A percentile compares a stretch with the other conserved stretches of the same genome.
phyloP scores from a whole-genome alignment of 1,284 basidiomycete species.

The Termitomyces sp. region DNA sequence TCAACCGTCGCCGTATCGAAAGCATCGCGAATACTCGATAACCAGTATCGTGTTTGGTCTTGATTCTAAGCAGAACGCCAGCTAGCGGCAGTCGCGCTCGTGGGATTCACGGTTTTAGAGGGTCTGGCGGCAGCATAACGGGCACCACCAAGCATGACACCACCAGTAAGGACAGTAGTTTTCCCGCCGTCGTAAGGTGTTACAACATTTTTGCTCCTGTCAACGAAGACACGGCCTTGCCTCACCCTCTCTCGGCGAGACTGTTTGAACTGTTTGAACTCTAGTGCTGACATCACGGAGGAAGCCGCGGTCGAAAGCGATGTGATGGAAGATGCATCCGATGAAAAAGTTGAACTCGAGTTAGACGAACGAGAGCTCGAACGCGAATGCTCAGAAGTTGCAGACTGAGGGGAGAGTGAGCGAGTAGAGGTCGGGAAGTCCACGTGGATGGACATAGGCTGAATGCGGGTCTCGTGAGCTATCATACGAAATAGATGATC shows the following conservation, averaged over 20 bases:
- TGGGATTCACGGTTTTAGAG: conserved; percentile 22
- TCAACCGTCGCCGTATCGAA: conserved; percentile 7
- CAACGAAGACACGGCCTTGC: conserved; percentile 64
- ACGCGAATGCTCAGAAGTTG: conserved; percentile 59
- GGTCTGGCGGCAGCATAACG: conserved; percentile 22
- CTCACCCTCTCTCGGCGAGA: conserved; percentile 64
- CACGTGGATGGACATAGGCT: conserved; percentile 56
- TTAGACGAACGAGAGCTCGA: conserved; percentile 71
- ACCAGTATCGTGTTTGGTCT: conserved; percentile 17
- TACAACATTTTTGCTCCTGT: conserved; percentile 66
- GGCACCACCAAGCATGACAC: conserved; percentile 72
- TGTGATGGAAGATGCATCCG: conserved; percentile 37
- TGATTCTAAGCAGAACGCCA: conserved; percentile 43
- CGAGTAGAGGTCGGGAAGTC: conserved; percentile 49
- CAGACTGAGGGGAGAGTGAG: conserved; percentile 55
- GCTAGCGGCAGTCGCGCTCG: conserved; percentile 28
- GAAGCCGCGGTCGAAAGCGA: conserved; percentile 26
- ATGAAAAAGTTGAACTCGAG: conserved; percentile 63
- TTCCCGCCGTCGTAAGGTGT: conserved; percentile 82
- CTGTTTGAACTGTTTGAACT: conserved; percentile 34
- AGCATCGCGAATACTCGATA: conserved; percentile 10
- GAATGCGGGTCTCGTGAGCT: conserved; percentile 59
- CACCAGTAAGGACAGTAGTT: conserved; percentile 78
- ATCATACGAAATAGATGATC: conserved; percentile 70
- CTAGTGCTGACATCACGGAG: conserved; percentile 28